Evolutionary conservation across 768 basidiomycete species (phyloP).

Genomic region (Tylopilus intermedius): DNA sequence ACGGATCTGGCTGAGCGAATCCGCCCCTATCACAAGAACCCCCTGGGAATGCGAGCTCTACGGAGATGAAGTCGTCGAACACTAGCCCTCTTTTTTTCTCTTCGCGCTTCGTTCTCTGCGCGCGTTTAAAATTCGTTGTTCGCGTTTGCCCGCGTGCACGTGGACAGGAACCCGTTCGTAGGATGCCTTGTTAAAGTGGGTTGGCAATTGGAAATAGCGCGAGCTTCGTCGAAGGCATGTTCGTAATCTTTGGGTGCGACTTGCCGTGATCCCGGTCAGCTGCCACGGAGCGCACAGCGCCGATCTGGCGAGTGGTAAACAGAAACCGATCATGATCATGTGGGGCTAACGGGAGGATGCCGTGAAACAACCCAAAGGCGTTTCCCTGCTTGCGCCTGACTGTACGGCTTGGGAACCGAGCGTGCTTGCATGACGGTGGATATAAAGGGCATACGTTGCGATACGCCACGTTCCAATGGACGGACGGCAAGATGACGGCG

Average conservation of each 20-base stretch:
- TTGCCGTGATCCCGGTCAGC: constrained; percentile 2
- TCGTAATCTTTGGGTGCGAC: neutral
- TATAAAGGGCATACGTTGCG: neutral
- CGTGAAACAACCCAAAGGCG: too few relatives aligned
- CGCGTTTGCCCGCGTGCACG: neutral
- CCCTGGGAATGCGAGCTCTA: constrained; percentile 81
- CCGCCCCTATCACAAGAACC: constrained; percentile 43
- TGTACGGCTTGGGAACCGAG: neutral
- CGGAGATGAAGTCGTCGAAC: constrained; percentile 28
- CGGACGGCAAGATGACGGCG: neutral
- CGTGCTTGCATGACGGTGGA: neutral
- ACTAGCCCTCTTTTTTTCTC: neutral
- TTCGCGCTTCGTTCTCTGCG: neutral
- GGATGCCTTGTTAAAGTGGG: constrained; percentile 9
- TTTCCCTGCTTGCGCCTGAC: too few relatives aligned
- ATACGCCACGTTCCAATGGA: constrained; percentile 7
- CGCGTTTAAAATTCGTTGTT: neutral
- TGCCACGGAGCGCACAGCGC: constrained; percentile 6
- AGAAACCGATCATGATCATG: constrained; percentile 13
- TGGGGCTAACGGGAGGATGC: neutral
- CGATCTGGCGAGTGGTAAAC: constrained; percentile 18
- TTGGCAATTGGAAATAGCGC: constrained; percentile 16
- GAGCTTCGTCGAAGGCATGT: constrained; percentile 9
- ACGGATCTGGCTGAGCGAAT: constrained; percentile 71
- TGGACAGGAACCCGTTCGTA: too few relatives aligned